Evolutionary conservation across 441 rosid genomes (phyloP), one percentile per base, ranked within the genome.

Genomic region (Caryocar brasiliense): DNA sequence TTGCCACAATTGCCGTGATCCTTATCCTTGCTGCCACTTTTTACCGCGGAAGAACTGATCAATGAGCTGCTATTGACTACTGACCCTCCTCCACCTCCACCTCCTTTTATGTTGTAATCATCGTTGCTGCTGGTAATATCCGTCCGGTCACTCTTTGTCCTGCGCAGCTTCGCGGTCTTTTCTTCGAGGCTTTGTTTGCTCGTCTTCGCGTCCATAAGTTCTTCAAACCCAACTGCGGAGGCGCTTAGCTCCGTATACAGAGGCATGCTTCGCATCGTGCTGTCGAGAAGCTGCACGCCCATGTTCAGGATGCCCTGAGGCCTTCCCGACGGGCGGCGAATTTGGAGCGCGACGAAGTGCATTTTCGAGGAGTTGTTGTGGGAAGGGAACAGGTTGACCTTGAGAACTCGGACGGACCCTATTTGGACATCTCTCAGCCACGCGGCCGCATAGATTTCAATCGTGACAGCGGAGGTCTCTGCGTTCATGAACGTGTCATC

Each of bases 251-350:
- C 91, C 0, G 82, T 47, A 1, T 72, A 76, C 15, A 89, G 42
- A 6, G 96, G 95, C 96, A 92, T 71, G 70, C 94, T 87, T 0
- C 83, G 75, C 65, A 77, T 81, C 10, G 84, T 71, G 41, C 70
- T 78, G 27, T 85, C 89, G 3, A 85, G 56, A 21, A 92, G 78
- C 17, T 83, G 72, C 8, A 85, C 80, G 0, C 96, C 88, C 61
- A 92, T 44, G 23, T 84, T 80, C 18, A 92, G 62, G 12, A 90
- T 76, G 11, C 97, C 98, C 13, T 85, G 95, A 0, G 95, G 95
- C 17, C 97, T 75, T 0, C 99, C 96, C 0, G 94, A 88, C 0
- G 94, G 94, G 0, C 97, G 91, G 19, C 90, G 86, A 6, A 92
- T 61, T 59, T 88, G 94, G 13, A 92, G 81, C 7, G 94, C 75